Base-by-base conservation (phyloP, 176 grass and related monocot species). In the Bothriochloa decipiens region DNA sequence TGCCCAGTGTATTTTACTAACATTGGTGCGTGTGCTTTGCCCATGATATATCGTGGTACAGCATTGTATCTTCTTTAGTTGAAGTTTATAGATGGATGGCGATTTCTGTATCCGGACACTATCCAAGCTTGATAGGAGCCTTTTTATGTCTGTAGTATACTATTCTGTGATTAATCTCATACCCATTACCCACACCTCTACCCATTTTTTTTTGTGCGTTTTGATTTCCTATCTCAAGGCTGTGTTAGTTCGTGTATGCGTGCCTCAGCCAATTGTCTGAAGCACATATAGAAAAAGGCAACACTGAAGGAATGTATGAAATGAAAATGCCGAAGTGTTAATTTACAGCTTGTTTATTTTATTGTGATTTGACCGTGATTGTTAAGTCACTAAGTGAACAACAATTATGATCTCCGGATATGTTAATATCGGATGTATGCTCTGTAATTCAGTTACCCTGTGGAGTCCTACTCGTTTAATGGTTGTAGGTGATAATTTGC, bases 1-100 rank as follows among this genome's bases (percentile, higher is more conserved):
- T 87, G 85, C 72, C 67, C 36, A 57, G 18, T 91, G 86, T 89
- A 87, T 67, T 93, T 86, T 75, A 78, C 73, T 83, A 78, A 86
- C 88, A 83, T 86, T 90, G 61, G 33, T 66, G 60, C 57, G 36
- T 83, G 74, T 83, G 79, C 18, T 79, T 73, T 63, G 32, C 70
- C 68, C 87, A 83, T 90, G 70, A 80, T 83, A 67, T 61, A 82
- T 83, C 43, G 61, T 70, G 79, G 83, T 46, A 55, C 55, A 46
- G 13, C 55, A 67, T 82, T 86, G 83, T 86, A 86, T 90, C 58
- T 83, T 78, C 6, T 84, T 72, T 85, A 70, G 70, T 50, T 65
- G 14, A 74, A 83, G 83, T 73, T 77, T 78, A 90, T 78, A 90
- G 83, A 73, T 80, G 22, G 68, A 55, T 77, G 7, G 14, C 39